Percentiles rank a stretch among this genome's conserved stretches.
These are phyloP conservation scores for Geosmithia morbida DNA, from an alignment of 2,329 filamentous ascomycete genomes.

Conservation along the genomic window DNA sequence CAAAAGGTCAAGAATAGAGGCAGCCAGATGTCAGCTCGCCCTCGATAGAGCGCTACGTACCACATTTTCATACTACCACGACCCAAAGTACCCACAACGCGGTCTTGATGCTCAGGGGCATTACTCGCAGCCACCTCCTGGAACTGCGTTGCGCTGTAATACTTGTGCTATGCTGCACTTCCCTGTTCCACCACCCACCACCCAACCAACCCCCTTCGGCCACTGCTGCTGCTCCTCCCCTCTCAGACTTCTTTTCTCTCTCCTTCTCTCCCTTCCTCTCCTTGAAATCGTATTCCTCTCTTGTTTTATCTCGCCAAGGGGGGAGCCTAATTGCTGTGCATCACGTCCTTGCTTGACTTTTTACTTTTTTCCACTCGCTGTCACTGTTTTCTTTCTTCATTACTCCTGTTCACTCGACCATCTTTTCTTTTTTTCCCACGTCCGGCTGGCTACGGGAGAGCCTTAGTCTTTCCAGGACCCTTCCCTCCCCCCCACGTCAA, in stretches of 20 bases:
- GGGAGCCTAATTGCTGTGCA: neutral
- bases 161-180: neutral
- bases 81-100: neutral
- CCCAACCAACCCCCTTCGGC: neutral
- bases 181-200: neutral
- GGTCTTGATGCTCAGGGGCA: neutral
- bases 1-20: neutral
- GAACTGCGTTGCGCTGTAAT: neutral
- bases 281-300: neutral
- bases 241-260: neutral
- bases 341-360: neutral
- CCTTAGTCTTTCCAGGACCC: neutral
- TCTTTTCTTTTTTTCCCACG: neutral
- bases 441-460: neutral
- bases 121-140: conserved; percentile 1
- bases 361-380: neutral
- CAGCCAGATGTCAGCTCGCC: neutral
- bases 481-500: neutral
- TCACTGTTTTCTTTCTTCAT: neutral
- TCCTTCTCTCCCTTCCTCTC: neutral
- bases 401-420: neutral
- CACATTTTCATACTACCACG: neutral
- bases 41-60: neutral
- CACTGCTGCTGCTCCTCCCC: neutral
- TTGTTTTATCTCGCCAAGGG: neutral